Conservation (phyloP, 441 rosid genomes). For the Aleurites moluccanus region DNA sequence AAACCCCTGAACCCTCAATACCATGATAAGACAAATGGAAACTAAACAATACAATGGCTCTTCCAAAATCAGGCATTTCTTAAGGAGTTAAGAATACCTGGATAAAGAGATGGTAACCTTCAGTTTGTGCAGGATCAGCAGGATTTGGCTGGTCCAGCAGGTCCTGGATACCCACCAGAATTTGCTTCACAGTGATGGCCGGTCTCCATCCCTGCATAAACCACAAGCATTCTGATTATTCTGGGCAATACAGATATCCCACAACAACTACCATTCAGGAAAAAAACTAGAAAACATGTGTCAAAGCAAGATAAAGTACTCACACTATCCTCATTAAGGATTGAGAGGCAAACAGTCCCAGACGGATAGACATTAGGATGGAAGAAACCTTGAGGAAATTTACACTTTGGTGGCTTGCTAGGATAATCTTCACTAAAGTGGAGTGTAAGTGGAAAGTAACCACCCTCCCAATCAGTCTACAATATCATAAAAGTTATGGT, state of each 20-base stretch:
- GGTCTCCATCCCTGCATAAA: slow-evolving; percentile 93
- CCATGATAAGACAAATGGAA: not conserved
- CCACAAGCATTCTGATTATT: slow-evolving; percentile 4
- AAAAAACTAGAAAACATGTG: not conserved
- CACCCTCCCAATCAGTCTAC: slow-evolving; percentile 99
- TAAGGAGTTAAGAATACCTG: slow-evolving; percentile 53
- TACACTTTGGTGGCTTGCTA: slow-evolving; percentile 97
- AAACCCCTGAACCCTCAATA: not conserved
- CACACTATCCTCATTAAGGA: slow-evolving; percentile 93
- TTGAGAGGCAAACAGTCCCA: slow-evolving; percentile 94
- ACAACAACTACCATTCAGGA: not conserved
- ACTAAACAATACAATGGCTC: not conserved
- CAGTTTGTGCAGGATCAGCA: slow-evolving; percentile 92
- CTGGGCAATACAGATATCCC: not conserved
- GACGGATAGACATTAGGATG: slow-evolving; percentile 99
- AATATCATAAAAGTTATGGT: not conserved
- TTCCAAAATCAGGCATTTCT: not conserved
- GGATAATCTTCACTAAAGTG: slow-evolving; percentile 95
- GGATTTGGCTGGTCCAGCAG: slow-evolving; percentile 95
- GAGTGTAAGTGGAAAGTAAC: slow-evolving; percentile 81
- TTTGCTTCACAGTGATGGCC: slow-evolving; percentile 94
- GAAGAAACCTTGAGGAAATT: slow-evolving; percentile 87
- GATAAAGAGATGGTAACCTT: slow-evolving; percentile 88
- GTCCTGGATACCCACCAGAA: slow-evolving; percentile 92
- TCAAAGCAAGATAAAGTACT: slow-evolving; percentile 24